Evolutionary conservation across 176 grass and related monocot genomes (phyloP), one percentile per base, ranked within the genome.

Genomic region (Juncus inflexus): DNA sequence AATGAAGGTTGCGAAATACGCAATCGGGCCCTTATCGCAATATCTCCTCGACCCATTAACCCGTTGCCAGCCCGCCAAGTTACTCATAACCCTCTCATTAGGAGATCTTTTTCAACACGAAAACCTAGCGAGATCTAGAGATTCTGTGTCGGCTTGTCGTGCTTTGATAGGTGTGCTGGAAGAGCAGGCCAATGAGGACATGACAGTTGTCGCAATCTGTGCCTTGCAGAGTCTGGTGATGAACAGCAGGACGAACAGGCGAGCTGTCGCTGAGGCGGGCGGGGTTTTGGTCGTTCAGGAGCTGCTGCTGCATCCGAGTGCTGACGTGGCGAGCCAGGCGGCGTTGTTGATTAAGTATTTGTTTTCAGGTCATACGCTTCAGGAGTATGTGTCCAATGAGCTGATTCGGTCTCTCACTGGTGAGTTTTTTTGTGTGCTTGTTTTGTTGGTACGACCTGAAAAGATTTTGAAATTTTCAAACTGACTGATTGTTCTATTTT

Each of bases 61-160:
- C 36, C 85, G 83, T 78, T 91, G 81, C 38, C 87, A 87, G 64
- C 68, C 87, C 72, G 91, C 91, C 42, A 96, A 96, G 60, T 87
- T 96, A 64, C 63, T 91, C 35, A 87, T 78, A 37, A 96, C 91
- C 73, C 91, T 96, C 69, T 87, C 87, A 72, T 60, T 96, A 51
- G 91, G 91, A 50, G 84, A 96, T 72, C 90, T 96, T 83, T 96
- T 96, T 74, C 91, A 96, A 74, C 91, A 96, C 78, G 87, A 96
- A 68, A 62, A 76, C 52, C 79, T 96, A 60, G 87, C 91, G 55
- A 87, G 91, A 76, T 82, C 91, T 65, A 96, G 87, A 77, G 87
- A 90, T 53, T 84, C 91, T 9, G 82, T 75, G 37, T 88, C 84
- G 67, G 91, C 91, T 42, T 96, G 91, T 53, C 66, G 74, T 81